Conservation (phyloP, 1,284 basidiomycete genomes). For the Phellopilus nigrolimitatus region DNA sequence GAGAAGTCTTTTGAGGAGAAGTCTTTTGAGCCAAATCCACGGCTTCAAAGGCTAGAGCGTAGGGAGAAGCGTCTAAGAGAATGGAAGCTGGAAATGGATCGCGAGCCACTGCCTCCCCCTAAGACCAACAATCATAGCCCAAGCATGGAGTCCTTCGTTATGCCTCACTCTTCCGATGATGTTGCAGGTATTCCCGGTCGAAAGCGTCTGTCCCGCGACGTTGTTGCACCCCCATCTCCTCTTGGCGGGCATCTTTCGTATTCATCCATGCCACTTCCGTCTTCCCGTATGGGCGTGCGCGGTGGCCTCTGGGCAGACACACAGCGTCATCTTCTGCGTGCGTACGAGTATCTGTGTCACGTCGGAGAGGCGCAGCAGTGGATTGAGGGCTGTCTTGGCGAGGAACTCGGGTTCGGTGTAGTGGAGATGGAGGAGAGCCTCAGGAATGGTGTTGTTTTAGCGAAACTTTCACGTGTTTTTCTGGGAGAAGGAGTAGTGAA, state of each 20-base stretch:
- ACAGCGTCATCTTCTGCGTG: conserved; percentile 72
- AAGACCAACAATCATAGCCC: background rate
- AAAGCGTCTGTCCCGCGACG: conserved; percentile 53
- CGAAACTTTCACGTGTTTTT: conserved; percentile 86
- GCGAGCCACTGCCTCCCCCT: conserved; percentile 22
- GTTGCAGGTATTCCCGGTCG: conserved; percentile 75
- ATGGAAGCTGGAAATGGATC: conserved; percentile 27
- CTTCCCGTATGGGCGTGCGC: conserved; percentile 44
- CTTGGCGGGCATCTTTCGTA: too few relatives aligned
- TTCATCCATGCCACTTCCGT: conserved; percentile 55
- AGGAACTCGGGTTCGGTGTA: conserved; percentile 84
- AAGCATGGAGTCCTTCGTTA: conserved; percentile 11
- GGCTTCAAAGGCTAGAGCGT: conserved; percentile 30
- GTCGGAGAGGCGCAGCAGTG: conserved; percentile 95
- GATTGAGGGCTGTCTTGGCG: conserved; percentile 92
- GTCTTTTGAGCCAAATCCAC: conserved; percentile 14
- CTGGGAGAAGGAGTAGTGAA: conserved; percentile 78
- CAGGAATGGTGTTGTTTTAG: conserved; percentile 91
- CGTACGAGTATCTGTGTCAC: conserved; percentile 98
- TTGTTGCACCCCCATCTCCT: conserved; percentile 33
- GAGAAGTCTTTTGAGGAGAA: conserved; percentile 11
- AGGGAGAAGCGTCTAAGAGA: conserved; percentile 27
- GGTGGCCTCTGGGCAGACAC: conserved; percentile 73
- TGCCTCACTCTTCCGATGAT: conserved; percentile 33
- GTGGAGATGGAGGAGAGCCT: conserved; percentile 95